These are phyloP conservation scores for Jamesozyma jinghongensis DNA, from an alignment of 805 yeast species.

Conservation along the genomic window DNA sequence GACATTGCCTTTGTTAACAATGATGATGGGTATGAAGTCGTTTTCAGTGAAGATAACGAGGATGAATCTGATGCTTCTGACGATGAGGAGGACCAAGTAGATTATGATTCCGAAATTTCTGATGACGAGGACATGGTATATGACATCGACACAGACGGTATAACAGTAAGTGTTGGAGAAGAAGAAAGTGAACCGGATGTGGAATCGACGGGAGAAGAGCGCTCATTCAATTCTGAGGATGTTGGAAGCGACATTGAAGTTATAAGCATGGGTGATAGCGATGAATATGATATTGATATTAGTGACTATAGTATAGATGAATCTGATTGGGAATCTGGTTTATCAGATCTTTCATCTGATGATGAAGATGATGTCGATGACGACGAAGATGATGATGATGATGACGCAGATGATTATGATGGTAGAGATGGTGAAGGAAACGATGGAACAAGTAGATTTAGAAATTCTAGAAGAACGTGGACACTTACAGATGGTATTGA, in stretches of 20 bases:
- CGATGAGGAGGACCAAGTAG: conserved; percentile 13
- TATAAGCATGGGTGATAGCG: conserved; percentile 23
- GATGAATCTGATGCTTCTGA: conserved; percentile 26
- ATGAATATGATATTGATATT: conserved; percentile 28
- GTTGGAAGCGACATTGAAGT: conserved; percentile 18
- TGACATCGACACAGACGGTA: conserved; percentile 25
- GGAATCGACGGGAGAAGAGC: conserved; percentile 22
- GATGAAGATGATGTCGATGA: conserved; percentile 26
- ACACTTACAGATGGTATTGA: conserved; percentile 23
- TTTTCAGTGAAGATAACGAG: conserved; percentile 28
- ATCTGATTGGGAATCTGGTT: conserved; percentile 31
- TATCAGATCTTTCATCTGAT: conserved; percentile 27
- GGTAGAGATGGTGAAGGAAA: conserved; percentile 4
- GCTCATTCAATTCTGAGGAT: conserved; percentile 7
- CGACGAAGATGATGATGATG: conserved; percentile 12
- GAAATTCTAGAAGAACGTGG: conserved; percentile 25
- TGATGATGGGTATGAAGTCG: conserved; percentile 30
- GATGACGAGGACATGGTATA: conserved; percentile 8
- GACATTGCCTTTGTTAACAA: conserved; percentile 30
- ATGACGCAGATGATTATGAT: conserved; percentile 6
- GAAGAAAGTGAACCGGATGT: conserved; percentile 26
- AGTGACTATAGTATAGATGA: conserved; percentile 30
- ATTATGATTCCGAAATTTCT: background rate
- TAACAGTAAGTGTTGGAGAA: conserved; percentile 12
- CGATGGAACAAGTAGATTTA: conserved; percentile 8